phyloP scores from a whole-genome alignment of 768 basidiomycete species.

The Auriscalpium vulgare region DNA sequence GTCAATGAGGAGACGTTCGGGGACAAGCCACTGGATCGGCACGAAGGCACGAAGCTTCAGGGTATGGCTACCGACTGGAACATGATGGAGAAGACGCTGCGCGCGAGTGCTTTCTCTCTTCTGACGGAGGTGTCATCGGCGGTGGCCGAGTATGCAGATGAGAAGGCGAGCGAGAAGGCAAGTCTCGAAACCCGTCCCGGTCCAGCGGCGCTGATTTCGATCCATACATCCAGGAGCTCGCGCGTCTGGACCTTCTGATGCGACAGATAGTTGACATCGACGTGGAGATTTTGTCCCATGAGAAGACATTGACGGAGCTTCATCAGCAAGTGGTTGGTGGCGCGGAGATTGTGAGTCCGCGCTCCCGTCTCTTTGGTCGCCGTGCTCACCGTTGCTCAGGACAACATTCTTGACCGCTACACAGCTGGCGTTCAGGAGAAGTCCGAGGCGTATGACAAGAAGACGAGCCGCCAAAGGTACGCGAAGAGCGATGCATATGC shows the following conservation, averaged over 20 bases:
- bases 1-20: conserved; percentile 57
- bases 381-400: conserved; percentile 20
- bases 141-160: conserved; percentile 56
- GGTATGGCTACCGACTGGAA: conserved; percentile 61
- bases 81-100: conserved; percentile 40
- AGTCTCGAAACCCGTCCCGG: conserved; percentile 7
- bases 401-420: conserved; percentile 44
- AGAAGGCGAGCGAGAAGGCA: conserved; percentile 45
- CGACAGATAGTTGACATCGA: conserved; percentile 61
- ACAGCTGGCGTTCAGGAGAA: conserved; percentile 33
- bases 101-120: conserved; percentile 34
- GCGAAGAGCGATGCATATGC: conserved; percentile 51
- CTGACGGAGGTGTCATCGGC: conserved; percentile 46
- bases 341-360: conserved; percentile 43
- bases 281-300: conserved; percentile 51
- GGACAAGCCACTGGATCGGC: conserved; percentile 57
- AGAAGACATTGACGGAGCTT: conserved; percentile 43
- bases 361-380: conserved; percentile 19
- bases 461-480: conserved; percentile 77
- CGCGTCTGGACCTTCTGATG: conserved; percentile 59
- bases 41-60: conserved; percentile 42
- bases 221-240: conserved; percentile 35
- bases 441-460: conserved; percentile 40
- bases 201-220: no score
- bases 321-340: conserved; percentile 48